Base-by-base conservation (phyloP, 2,329 filamentous ascomycete genomes). In the Gaeumannomyces tritici region DNA sequence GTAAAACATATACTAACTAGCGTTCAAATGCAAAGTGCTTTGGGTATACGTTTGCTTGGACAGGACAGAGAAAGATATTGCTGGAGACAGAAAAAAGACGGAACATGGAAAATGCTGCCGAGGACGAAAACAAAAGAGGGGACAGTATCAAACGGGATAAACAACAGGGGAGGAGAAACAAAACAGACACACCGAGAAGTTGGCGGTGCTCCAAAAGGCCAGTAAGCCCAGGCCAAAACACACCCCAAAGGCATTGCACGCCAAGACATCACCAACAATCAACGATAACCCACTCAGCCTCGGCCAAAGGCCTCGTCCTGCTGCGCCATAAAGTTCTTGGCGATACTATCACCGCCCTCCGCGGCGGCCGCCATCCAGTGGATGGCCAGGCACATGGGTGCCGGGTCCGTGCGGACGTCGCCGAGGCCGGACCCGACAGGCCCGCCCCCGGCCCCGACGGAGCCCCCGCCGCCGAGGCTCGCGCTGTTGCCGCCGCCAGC, bases 291-390 rank as follows among this genome's bases (percentile, higher is more conserved):
- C 55, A 15, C n/a, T 56, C 54, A 56, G 15, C 55, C 55, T 27
- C 24, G 55, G 24, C 55, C 55, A 12, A 13, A 56, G 2, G 28
- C 55, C 12, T 60, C 59, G 11, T 70, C 71, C 57, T 72, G 69
- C 76, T 96, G 90, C 66, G 88, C 83, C 73, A 97, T 77, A 75
- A 93, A 93, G 72, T 88, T 89, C 71, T 86, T 88, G 26, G 93
- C 93, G 67, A 96, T 79, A 70, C 89, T 84, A 72, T 98, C 93
- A 1, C 92, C 92, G n/a, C 92, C 92, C 62, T 84, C 83, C 68
- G 91, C 89, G 51, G 90, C 92, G 67, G 90, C 81, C 76, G 93
- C 91, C 92, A 98, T 97, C 93, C 93, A 98, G 78, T 98, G 93
- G 75, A 96, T 87, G 12, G 93, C 93, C 63, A 96, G 85, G 70